phyloP scores from a whole-genome alignment of 1,139 yeast species.

The Kodamaea suecica region DNA sequence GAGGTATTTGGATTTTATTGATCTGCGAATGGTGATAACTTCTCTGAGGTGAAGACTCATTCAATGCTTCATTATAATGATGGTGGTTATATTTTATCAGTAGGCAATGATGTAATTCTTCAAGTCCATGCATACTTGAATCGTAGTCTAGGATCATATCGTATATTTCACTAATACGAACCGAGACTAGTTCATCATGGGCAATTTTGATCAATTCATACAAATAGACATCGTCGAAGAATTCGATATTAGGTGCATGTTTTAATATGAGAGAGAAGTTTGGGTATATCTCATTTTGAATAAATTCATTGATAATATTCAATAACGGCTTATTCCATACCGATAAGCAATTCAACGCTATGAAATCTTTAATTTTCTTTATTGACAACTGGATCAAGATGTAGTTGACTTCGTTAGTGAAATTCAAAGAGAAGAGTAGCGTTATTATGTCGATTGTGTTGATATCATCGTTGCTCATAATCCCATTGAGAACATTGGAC shows the following conservation, averaged over 20 bases:
- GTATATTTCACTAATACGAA: slow-evolving; percentile 63
- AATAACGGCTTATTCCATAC: slow-evolving; percentile 45
- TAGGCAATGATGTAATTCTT: slow-evolving; percentile 58
- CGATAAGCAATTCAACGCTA: slow-evolving; percentile 32
- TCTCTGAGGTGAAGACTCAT: slow-evolving; percentile 3
- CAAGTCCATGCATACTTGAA: slow-evolving; percentile 52
- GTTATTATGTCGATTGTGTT: slow-evolving; percentile 11
- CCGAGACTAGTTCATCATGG: slow-evolving; percentile 43
- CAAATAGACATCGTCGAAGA: slow-evolving; percentile 19
- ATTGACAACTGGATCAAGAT: slow-evolving; percentile 43
- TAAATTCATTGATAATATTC: slow-evolving; percentile 34
- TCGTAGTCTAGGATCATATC: slow-evolving; percentile 63
- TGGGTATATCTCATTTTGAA: slow-evolving; percentile 38
- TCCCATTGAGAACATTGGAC: not conserved
- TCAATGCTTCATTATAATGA: slow-evolving; percentile 9
- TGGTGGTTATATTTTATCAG: slow-evolving; percentile 22
- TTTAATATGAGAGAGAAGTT: slow-evolving; percentile 29
- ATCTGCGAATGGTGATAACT: not conserved
- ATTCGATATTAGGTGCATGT: slow-evolving; percentile 15
- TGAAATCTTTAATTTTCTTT: slow-evolving; percentile 35
- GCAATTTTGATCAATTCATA: slow-evolving; percentile 38
- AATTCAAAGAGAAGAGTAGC: slow-evolving; percentile 25
- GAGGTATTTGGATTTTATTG: not conserved
- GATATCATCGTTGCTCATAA: not conserved
- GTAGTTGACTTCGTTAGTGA: slow-evolving; percentile 34